These are phyloP conservation scores for Argentina anserina DNA, from an alignment of 306 rosid species.

Conservation along the genomic window DNA sequence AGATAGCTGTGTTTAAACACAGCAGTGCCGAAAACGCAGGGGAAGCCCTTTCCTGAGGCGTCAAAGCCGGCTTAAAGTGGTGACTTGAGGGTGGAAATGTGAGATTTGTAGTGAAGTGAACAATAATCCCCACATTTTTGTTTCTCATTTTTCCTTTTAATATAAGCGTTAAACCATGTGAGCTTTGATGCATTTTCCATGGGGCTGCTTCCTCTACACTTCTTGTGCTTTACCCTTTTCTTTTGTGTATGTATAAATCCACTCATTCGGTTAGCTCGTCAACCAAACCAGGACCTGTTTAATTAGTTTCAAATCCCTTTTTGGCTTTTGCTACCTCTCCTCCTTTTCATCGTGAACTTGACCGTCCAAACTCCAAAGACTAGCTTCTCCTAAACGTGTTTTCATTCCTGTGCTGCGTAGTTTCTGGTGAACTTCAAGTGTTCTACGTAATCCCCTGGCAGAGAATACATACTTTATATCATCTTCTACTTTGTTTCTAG, in stretches of 20 bases:
- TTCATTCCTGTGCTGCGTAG: constrained; percentile 1
- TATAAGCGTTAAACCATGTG: constrained; percentile 65
- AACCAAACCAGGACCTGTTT: neutral
- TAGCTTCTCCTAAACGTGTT: neutral
- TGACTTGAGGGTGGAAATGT: constrained; percentile 39
- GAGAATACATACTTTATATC: neutral
- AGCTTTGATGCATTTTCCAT: constrained; percentile 58
- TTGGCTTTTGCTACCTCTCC: constrained; percentile 1
- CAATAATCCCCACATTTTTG: constrained; percentile 5
- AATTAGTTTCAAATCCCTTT: neutral
- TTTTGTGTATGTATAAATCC: constrained; percentile 10
- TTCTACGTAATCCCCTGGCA: neutral
- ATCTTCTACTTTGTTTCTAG: neutral
- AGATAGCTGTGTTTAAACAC: neutral
- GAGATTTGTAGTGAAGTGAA: constrained; percentile 28
- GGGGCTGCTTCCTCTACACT: constrained; percentile 34
- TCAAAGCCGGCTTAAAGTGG: constrained; percentile 46
- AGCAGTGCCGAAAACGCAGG: constrained; percentile 65
- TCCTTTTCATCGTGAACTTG: constrained; percentile 14
- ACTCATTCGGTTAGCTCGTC: constrained; percentile 1
- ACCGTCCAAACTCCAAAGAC: neutral
- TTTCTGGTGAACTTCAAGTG: neutral
- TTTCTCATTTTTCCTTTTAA: constrained; percentile 2
- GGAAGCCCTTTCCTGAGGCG: constrained; percentile 53
- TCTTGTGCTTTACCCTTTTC: constrained; percentile 22